These are phyloP conservation scores for Vickermania ingenoplastis DNA, from an alignment of 208 protist genomes.

Conservation along the genomic window DNA sequence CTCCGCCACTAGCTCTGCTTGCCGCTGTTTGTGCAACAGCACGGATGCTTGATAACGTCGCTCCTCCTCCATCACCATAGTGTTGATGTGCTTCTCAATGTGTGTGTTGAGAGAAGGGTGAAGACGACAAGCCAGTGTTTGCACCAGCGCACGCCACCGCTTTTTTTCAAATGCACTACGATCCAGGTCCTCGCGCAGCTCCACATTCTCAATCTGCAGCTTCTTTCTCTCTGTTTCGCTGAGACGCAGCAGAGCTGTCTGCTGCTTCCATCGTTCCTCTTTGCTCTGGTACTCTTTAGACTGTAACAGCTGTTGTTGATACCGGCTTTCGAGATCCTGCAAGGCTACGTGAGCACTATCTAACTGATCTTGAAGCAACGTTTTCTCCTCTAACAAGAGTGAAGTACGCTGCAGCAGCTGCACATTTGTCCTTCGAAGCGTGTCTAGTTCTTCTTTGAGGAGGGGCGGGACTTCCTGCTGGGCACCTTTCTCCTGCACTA, in stretches of 20 bases:
- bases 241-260: slow-evolving; percentile 10
- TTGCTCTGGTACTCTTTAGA: slow-evolving; percentile 5
- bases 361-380: slow-evolving; percentile 12
- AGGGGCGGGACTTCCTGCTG: background rate
- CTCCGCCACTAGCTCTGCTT: background rate
- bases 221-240: slow-evolving; percentile 13
- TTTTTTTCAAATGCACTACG: slow-evolving; percentile 9
- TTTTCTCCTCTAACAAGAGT: slow-evolving; percentile 12
- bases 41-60: background rate
- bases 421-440: background rate
- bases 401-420: slow-evolving; percentile 4
- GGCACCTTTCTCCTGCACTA: background rate
- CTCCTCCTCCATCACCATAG: slow-evolving; percentile 1
- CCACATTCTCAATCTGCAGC: slow-evolving; percentile 15
- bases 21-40: background rate
- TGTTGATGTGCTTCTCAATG: slow-evolving; percentile 7
- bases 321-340: background rate
- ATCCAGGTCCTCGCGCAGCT: slow-evolving; percentile 19
- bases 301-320: background rate
- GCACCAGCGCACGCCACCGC: slow-evolving; percentile 41
- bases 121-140: slow-evolving; percentile 12
- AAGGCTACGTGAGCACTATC: slow-evolving; percentile 10
- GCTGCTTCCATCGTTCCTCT: slow-evolving; percentile 12
- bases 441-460: slow-evolving; percentile 13
- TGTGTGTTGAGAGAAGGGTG: slow-evolving; percentile 9